Base-by-base conservation (phyloP, 169 alveolate genomes). In the Plasmodium inui region DNA sequence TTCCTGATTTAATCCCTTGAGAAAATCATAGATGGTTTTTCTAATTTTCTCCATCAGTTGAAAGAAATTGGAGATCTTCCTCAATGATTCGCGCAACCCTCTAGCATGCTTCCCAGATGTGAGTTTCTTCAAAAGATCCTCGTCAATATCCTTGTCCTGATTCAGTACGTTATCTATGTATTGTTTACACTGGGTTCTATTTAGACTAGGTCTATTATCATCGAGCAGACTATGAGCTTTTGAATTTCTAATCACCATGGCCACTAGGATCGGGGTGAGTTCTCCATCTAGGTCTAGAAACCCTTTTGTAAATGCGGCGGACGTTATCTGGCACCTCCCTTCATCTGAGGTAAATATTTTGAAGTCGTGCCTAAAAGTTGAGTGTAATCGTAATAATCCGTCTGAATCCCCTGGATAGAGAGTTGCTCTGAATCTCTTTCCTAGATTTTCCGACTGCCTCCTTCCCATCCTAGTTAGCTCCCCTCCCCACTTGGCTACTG, bases 401-500 rank as follows among this genome's bases (percentile, higher is more conserved):
- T 97, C 98, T 82, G 98, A 96, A 67, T 97, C 98, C 17, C 98
- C 98, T 2, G 99, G 99, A 94, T 98, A 99, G 67, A 97, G 82
- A 41, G 97, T 96, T 17, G 97, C 97, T 71, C 99, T 67, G 44
- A 98, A 97, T 30, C 98, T 82, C 67, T 98, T 94, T 30, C 99
- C 99, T 71, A 98, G 95, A 83, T 97, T 96, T 89, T 97, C 98
- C 0, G 99, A 98, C 95, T 98, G 99, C 19, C 97, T 96, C 89
- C 98, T 86, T n/a, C 99, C 99, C 22, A 98, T 97, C 28, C 97
- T 97, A 0, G 99, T 99, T 83, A 99, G 95, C 84, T 98, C 99
- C 9, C 99, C 99, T n/a, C 99, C 99, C 99, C 99, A 99, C 92
- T 99, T 99, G 17, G 99, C 98, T 17, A 99, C 99, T n/a, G 99